A percentile compares a stretch with the other conserved stretches of the same genome.
Conservation (phyloP, 2,329 filamentous ascomycete genomes). For the Neofusicoccum parvum region DNA sequence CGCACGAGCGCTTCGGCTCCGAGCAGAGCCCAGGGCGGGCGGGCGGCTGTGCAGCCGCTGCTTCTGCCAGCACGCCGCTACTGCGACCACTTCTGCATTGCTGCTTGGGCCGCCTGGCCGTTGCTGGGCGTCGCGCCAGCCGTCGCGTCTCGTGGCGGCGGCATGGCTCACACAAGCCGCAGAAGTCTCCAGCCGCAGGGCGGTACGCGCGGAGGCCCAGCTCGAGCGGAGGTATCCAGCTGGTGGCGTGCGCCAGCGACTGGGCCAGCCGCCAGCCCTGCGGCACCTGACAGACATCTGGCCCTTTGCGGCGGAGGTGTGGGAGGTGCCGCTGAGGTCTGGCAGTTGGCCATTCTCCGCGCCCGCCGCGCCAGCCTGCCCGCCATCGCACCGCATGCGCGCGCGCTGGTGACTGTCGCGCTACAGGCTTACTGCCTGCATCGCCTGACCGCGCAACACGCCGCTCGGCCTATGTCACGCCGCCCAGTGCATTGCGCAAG, state of each 20-base stretch:
- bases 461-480: constrained; percentile 15
- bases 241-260: constrained; percentile 10
- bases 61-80: not conserved
- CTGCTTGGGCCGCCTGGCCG: not conserved
- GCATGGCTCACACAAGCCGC: constrained; percentile 7
- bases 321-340: not conserved
- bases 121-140: not conserved
- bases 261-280: constrained; percentile 17
- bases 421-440: constrained; percentile 15
- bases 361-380: not conserved
- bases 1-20: constrained; percentile 16
- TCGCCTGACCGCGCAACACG: constrained; percentile 18
- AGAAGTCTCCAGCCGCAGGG: not conserved
- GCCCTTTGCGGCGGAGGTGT: not conserved
- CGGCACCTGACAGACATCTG: constrained; percentile 19
- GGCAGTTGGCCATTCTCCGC: constrained; percentile 2
- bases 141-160: constrained; percentile 1
- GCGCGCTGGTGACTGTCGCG: constrained; percentile 1
- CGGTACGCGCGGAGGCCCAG: constrained; percentile 1
- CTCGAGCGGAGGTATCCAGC: constrained; percentile 5
- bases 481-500: constrained; percentile 10
- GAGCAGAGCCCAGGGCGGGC: not conserved
- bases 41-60: not conserved
- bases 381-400: constrained; percentile 5
- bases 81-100: not conserved